These are phyloP conservation scores for Colletotrichum simmondsii DNA, from an alignment of 2,329 filamentous ascomycete species.

Conservation along the genomic window DNA sequence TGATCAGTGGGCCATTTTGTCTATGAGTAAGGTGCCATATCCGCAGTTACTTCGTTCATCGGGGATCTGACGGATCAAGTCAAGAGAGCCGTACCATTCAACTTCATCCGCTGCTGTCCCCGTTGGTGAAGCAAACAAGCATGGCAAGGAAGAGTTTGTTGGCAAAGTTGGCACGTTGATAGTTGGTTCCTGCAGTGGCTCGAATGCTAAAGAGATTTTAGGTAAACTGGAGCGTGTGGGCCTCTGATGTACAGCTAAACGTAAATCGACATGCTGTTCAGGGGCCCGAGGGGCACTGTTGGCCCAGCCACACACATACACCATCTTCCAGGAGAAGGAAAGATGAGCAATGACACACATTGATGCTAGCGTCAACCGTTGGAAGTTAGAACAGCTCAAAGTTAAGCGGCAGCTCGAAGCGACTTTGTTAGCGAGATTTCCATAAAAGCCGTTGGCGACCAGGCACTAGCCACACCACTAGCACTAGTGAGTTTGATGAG, in stretches of 20 bases:
- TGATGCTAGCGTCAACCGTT: not conserved
- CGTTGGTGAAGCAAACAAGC: not conserved
- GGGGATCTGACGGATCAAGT: not conserved
- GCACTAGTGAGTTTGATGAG: not conserved
- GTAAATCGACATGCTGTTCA: too few relatives aligned
- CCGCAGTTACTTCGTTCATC: not conserved
- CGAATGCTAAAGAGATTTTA: not conserved
- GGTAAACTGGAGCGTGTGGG: not conserved
- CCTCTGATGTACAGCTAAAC: conserved; percentile 4
- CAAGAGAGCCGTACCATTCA: not conserved
- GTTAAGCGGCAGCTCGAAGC: not conserved
- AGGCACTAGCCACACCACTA: not conserved
- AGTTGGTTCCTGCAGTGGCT: conserved; percentile 1
- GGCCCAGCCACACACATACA: not conserved
- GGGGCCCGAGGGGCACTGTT: too few relatives aligned
- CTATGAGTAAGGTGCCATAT: not conserved
- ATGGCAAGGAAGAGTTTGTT: not conserved
- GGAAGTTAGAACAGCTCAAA: not conserved
- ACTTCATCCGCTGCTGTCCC: not conserved
- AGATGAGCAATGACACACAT: not conserved
- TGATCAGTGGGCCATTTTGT: not conserved
- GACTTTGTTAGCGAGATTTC: not conserved
- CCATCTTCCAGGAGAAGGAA: not conserved
- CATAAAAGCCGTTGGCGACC: not conserved
- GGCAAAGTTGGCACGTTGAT: not conserved